Base-by-base conservation (phyloP, 2,329 filamentous ascomycete genomes). In the Colletotrichum lentis region DNA sequence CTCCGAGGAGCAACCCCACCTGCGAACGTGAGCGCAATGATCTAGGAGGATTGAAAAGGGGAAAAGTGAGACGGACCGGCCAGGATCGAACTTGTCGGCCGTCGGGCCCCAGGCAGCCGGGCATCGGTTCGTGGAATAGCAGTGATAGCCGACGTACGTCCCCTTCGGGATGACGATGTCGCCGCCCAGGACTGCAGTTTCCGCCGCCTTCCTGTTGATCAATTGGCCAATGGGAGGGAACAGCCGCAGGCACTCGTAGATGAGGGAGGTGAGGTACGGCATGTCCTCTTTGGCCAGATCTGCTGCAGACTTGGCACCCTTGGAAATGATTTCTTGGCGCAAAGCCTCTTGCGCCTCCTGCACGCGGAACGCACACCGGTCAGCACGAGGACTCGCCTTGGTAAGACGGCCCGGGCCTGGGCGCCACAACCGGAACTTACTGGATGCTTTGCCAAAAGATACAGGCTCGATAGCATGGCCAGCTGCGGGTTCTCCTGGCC, bases 191-290 rank as follows among this genome's bases (percentile, higher is more conserved):
- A 72, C 49, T 6, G 71, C 69, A 4, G 73, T 56, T 18, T 52
- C 62, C 47, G 71, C 69, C 0, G 77, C 78, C 4, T 78, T 77
- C 6, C 82, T 78, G 62, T 85, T 85, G 70, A 85, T 80, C 49
- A 85, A 76, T 66, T 85, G 82, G 0, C 77, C 80, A 58, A 85
- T 80, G 8, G 83, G 83, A 0, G 83, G 83, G 64, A 81, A 83
- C 53, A 85, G 76, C 2, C 83, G 81, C 14, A 85, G 77, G 24
- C 77, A 74, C 60, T 85, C 83, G 69, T 82, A 80, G 22, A 85
- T 74, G 27, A 82, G 76, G 0, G 83, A 74, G 1, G 79, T 82
- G 6, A 85, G 74, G 39, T 78, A 77, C 0, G 82, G 81, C 35
- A 83, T 74, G 41, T 76, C 74, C 35, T 71, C 77, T 53, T 74